Evolutionary conservation across 352 stramenopile species (phyloP).

Genomic region (Globisporangium uncinulatum): DNA sequence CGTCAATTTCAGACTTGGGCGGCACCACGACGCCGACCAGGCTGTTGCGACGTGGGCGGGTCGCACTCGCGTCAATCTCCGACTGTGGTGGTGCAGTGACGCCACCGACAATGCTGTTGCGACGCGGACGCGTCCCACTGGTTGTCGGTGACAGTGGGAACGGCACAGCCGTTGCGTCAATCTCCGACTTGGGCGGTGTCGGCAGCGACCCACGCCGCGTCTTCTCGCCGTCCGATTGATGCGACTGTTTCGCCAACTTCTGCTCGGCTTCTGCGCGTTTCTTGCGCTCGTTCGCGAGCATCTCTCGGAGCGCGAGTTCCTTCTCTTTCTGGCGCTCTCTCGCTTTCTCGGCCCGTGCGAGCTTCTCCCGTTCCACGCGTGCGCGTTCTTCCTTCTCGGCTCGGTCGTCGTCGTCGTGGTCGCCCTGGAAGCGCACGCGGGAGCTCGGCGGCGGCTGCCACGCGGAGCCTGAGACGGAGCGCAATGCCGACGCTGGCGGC

Average conservation of each 20-base stretch:
- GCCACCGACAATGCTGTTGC: background rate
- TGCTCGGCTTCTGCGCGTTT: conserved; percentile 5
- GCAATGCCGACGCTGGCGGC: conserved; percentile 28
- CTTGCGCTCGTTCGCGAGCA: conserved; percentile 8
- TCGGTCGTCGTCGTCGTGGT: background rate
- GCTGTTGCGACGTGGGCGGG: conserved; percentile 14
- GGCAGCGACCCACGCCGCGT: conserved; percentile 8
- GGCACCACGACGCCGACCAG: conserved; percentile 18
- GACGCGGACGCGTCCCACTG: background rate
- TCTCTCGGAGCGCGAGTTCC: conserved; percentile 5
- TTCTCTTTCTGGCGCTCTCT: conserved; percentile 11
- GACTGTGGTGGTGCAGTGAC: conserved; percentile 9
- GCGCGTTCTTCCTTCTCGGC: conserved; percentile 4
- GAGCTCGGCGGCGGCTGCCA: conserved; percentile 34
- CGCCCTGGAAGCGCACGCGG: conserved; percentile 26
- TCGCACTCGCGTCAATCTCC: conserved; percentile 19
- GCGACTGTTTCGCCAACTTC: background rate
- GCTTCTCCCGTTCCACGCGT: conserved; percentile 8
- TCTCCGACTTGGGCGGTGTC: conserved; percentile 30
- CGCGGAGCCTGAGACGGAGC: conserved; percentile 4
- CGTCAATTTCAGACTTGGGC: conserved; percentile 44
- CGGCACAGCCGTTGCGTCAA: conserved; percentile 23
- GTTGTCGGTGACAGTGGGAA: conserved; percentile 10
- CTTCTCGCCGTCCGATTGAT: background rate
- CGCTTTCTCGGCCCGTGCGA: conserved; percentile 3